Conservation (phyloP, 371 early-diverging fungal species). For the Zopfochytrium polystomum region DNA sequence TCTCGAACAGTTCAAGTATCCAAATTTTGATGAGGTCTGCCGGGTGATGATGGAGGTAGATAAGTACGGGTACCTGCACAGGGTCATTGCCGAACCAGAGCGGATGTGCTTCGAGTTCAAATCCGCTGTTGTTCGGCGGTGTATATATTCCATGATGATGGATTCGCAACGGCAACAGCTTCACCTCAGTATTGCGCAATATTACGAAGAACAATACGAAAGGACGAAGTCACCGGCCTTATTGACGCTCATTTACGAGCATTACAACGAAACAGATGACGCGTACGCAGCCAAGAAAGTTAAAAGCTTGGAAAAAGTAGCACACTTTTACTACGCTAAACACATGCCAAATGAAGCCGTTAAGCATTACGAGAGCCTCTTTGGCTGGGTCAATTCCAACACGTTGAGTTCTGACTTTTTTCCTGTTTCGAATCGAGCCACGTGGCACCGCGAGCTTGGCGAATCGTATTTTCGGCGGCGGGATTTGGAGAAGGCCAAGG, state of each 20-base stretch:
- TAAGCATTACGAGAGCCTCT: constrained; percentile 43
- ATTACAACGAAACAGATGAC: constrained; percentile 43
- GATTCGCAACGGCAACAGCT: constrained; percentile 47
- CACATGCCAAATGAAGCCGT: constrained; percentile 40
- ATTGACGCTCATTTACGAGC: constrained; percentile 47
- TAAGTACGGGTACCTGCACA: constrained; percentile 45
- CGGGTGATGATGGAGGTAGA: constrained; percentile 35
- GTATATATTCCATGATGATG: constrained; percentile 52
- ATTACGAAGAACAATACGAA: constrained; percentile 40
- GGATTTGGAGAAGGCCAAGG: constrained; percentile 33
- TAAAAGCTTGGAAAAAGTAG: constrained; percentile 41
- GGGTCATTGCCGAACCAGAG: constrained; percentile 20
- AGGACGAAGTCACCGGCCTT: constrained; percentile 36
- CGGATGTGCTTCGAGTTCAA: constrained; percentile 41
- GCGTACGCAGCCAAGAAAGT: constrained; percentile 37
- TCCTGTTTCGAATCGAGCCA: constrained; percentile 8
- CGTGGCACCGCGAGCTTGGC: constrained; percentile 51
- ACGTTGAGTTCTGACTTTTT: background rate
- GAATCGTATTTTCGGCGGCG: constrained; percentile 35
- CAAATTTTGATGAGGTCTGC: constrained; percentile 19
- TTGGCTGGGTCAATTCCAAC: constrained; percentile 22
- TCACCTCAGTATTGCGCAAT: constrained; percentile 42
- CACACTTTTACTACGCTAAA: constrained; percentile 42
- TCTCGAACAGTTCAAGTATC: constrained; percentile 25
- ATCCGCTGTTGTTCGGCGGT: constrained; percentile 45